These are phyloP conservation scores for Diaporthe caulivora DNA, from an alignment of 2,329 filamentous ascomycete species.

Conservation along the genomic window DNA sequence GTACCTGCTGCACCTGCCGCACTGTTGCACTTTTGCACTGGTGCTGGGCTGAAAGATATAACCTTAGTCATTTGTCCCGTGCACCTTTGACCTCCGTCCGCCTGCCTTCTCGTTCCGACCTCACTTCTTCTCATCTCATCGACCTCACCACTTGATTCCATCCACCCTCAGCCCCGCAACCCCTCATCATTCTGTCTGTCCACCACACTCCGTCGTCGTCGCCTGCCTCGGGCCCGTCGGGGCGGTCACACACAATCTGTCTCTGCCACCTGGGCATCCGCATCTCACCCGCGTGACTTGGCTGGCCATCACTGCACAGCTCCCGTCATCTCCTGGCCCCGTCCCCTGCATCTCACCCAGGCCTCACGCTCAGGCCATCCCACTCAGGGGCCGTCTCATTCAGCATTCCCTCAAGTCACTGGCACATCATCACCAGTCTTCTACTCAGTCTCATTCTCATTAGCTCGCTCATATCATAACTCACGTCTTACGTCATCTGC, in stretches of 20 bases:
- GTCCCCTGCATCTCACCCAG: not conserved
- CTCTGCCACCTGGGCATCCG: constrained; percentile 20
- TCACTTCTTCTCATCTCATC: constrained; percentile 25
- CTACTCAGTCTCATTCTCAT: not conserved
- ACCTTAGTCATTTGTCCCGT: constrained; percentile 32
- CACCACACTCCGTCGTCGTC: not conserved
- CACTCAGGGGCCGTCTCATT: not conserved
- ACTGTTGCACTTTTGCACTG: not conserved
- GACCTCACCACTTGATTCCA: constrained; percentile 22
- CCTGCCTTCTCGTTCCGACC: constrained; percentile 19
- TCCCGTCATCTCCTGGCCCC: constrained; percentile 5
- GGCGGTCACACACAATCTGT: constrained; percentile 21
- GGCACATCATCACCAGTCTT: not conserved
- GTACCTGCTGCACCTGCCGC: not conserved
- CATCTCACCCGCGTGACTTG: constrained; percentile 5
- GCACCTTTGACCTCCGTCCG: constrained; percentile 11
- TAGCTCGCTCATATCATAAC: constrained; percentile 2
- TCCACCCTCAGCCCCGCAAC: not conserved
- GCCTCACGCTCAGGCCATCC: constrained; percentile 9
- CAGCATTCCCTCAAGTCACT: not conserved
- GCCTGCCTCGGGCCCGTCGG: constrained; percentile 20
- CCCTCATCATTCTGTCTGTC: constrained; percentile 1
- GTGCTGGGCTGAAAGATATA: no score
- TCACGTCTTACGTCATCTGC: constrained; percentile 25
- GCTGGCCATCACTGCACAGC: constrained; percentile 16